Conservation (phyloP, 176 grass and related monocot genomes). For the Carex parvula region DNA sequence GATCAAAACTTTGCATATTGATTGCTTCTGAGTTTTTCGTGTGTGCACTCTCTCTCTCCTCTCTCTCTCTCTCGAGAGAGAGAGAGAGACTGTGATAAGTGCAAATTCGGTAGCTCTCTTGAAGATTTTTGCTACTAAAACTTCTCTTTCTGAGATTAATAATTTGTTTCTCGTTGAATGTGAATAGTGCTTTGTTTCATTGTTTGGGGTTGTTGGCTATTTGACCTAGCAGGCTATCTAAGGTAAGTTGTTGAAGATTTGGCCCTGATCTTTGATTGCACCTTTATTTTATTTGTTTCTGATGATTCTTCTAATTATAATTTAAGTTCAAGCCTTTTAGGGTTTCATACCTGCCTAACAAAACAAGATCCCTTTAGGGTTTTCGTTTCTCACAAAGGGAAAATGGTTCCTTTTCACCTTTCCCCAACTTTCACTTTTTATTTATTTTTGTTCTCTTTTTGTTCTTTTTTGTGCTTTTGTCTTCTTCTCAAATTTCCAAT, state of each 20-base stretch:
- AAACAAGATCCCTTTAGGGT: slow-evolving; percentile 31
- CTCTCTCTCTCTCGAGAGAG: background rate
- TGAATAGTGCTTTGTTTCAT: background rate
- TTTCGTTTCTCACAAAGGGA: slow-evolving; percentile 12
- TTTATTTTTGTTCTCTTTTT: background rate
- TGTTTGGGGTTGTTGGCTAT: slow-evolving; percentile 23
- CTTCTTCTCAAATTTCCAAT: slow-evolving; percentile 4
- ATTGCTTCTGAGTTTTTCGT: slow-evolving; percentile 8
- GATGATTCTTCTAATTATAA: slow-evolving; percentile 8
- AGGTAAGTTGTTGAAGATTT: slow-evolving; percentile 28
- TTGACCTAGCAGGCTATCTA: slow-evolving; percentile 20
- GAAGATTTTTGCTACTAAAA: slow-evolving; percentile 1
- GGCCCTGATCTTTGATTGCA: slow-evolving; percentile 9
- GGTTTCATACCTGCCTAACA: slow-evolving; percentile 33
- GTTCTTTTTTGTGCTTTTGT: slow-evolving; percentile 9
- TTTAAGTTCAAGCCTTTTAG: slow-evolving; percentile 9
- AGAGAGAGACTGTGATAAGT: background rate
- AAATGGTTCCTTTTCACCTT: slow-evolving; percentile 25
- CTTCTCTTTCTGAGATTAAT: background rate
- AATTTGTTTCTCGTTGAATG: background rate
- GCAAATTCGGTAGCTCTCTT: background rate
- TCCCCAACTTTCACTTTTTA: slow-evolving; percentile 27
- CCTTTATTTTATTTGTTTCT: slow-evolving; percentile 9
- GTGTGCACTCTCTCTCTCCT: slow-evolving; percentile 21
- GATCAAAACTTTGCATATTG: slow-evolving; percentile 15